phyloP scores from a whole-genome alignment of 2,329 filamentous ascomycete genomes.

The Raffaelea ambrosiae region DNA sequence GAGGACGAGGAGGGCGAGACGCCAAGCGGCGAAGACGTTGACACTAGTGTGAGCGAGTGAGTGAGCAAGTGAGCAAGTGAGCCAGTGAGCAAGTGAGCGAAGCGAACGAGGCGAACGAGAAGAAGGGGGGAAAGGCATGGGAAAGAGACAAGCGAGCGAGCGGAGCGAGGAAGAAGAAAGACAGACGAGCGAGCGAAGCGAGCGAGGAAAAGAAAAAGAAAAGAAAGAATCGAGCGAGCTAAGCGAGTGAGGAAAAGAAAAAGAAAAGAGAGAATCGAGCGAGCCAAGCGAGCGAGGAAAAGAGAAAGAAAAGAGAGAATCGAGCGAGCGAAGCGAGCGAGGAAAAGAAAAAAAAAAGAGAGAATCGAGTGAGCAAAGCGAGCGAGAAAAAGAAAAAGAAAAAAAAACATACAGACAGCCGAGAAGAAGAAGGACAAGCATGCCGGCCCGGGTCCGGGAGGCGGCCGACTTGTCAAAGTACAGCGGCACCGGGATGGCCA shows the following conservation, averaged over 20 bases:
- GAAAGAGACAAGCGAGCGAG: no score
- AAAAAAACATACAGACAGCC: not conserved
- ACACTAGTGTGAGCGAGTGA: slow-evolving; percentile 10
- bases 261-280: no score
- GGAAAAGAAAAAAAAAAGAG: no score
- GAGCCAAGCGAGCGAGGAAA: slow-evolving; percentile 5
- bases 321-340: no score
- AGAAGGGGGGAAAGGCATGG: slow-evolving; percentile 13
- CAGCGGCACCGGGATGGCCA: slow-evolving; percentile 23
- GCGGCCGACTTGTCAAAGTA: slow-evolving; percentile 17
- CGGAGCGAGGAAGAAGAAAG: no score
- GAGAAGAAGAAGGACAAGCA: slow-evolving; percentile 16
- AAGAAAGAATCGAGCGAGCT: no score
- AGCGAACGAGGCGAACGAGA: not conserved
- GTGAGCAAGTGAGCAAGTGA: not conserved
- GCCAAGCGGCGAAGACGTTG: slow-evolving; percentile 15
- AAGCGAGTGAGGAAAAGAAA: no score
- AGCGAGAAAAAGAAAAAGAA: no score
- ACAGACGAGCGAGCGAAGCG: not conserved
- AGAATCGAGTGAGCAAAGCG: no score
- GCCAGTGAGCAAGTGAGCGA: no score
- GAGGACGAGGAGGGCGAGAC: slow-evolving; percentile 14
- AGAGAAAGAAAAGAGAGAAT: slow-evolving; percentile 17
- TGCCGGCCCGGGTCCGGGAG: slow-evolving; percentile 16
- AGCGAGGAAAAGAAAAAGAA: slow-evolving; percentile 17